Conservation (phyloP, 169 alveolate species). For the Neospora caninum region DNA sequence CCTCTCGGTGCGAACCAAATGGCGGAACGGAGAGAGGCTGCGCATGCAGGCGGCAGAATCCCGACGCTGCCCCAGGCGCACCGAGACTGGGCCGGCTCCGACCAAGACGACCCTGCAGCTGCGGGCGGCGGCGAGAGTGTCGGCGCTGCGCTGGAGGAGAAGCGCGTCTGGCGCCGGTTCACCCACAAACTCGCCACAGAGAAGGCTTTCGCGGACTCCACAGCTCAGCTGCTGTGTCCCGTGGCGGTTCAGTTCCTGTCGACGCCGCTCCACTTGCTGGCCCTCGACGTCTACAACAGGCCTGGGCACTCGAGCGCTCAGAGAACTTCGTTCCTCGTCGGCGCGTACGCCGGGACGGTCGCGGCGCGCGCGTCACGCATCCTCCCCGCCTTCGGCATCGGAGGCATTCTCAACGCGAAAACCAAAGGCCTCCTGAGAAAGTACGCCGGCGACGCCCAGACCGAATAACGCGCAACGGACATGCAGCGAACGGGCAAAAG, state of each 20-base stretch:
- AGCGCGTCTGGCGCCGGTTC: neutral
- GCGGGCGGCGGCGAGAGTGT: neutral
- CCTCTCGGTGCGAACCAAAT: neutral
- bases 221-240: slow-evolving; percentile 57
- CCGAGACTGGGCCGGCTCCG: neutral
- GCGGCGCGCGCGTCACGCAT: slow-evolving; percentile 60
- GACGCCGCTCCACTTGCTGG: slow-evolving; percentile 56
- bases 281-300: slow-evolving; percentile 35
- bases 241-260: slow-evolving; percentile 51
- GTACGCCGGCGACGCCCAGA: neutral
- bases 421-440: neutral
- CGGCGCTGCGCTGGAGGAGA: neutral
- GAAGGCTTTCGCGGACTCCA: neutral
- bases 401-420: slow-evolving; percentile 39
- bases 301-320: neutral
- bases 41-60: neutral
- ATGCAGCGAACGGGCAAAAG: too few relatives aligned
- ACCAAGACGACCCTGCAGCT: neutral
- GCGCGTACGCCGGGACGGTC: slow-evolving; percentile 51
- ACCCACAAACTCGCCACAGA: neutral
- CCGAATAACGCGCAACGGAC: neutral
- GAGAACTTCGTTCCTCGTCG: neutral
- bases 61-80: neutral
- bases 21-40: neutral
- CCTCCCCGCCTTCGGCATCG: slow-evolving; percentile 62